These are phyloP conservation scores for Stephania cephalantha DNA, from an alignment of 164 flowering plant genomes.

Conservation along the genomic window DNA sequence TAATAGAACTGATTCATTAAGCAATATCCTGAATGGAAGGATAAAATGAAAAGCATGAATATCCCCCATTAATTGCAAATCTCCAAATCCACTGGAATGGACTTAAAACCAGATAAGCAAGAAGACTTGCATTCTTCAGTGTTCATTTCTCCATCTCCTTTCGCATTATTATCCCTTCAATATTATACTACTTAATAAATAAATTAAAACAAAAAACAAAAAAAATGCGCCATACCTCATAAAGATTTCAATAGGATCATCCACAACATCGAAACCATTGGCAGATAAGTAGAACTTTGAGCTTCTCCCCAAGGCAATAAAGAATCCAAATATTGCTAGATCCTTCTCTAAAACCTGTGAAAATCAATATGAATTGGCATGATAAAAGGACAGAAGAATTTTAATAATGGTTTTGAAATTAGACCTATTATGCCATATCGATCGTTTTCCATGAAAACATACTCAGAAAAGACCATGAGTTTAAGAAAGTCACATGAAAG, in stretches of 20 bases:
- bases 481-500: neutral
- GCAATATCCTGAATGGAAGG: neutral
- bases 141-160: no score
- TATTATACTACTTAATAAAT: no score
- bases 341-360: constrained; percentile 88
- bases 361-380: constrained; percentile 10
- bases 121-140: no score
- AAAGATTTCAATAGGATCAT: constrained; percentile 62
- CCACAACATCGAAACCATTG: constrained; percentile 60
- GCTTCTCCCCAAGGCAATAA: constrained; percentile 89
- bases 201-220: no score
- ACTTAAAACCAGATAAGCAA: neutral
- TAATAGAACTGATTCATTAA: constrained; percentile 3
- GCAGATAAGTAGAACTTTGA: constrained; percentile 59
- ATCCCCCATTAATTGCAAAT: neutral
- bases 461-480: neutral
- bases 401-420: no score
- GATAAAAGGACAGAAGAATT: neutral
- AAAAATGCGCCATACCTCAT: constrained; percentile 42
- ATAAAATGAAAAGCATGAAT: neutral
- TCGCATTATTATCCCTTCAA: no score
- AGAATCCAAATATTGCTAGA: constrained; percentile 92
- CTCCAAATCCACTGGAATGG: neutral
- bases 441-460: neutral
- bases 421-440: neutral